Evolutionary conservation across 345 rosid genomes (phyloP).

Genomic region (Syzygium aqueum): DNA sequence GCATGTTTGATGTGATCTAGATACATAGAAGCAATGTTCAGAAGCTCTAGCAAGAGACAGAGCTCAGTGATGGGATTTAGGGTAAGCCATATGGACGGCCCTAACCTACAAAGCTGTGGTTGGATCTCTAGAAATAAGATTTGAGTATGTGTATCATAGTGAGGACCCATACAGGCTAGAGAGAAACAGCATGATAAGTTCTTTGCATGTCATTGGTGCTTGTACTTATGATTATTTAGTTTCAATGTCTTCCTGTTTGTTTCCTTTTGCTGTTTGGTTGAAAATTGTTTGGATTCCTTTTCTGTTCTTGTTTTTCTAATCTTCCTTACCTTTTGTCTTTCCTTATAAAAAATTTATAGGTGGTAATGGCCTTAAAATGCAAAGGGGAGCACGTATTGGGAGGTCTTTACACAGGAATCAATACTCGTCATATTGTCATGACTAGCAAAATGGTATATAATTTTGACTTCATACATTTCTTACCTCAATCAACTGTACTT

Average conservation of each 20-base stretch:
- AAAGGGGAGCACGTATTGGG: conserved; percentile 71
- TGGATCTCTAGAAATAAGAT: not conserved
- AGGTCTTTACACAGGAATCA: conserved; percentile 74
- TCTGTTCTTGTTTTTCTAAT: not conserved
- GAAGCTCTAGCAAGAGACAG: not conserved
- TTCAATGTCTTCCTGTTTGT: not conserved
- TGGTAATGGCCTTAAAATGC: conserved; percentile 88
- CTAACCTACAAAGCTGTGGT: not conserved
- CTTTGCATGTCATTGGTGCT: not conserved
- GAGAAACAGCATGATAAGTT: not conserved
- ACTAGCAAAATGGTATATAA: conserved; percentile 89
- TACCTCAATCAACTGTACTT: not conserved
- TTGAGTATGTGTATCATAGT: not conserved
- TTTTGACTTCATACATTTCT: not conserved
- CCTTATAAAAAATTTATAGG: conserved; percentile 21
- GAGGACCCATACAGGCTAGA: not conserved
- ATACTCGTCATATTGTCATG: conserved; percentile 70
- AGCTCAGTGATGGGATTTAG: not conserved
- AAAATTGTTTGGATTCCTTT: not conserved
- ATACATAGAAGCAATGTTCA: not conserved
- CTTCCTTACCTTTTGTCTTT: not conserved
- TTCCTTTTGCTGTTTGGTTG: not conserved
- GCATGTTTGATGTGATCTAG: not conserved
- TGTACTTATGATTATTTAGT: not conserved
- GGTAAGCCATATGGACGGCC: not conserved